phyloP scores from a whole-genome alignment of 768 basidiomycete species.

The Tricholoma hemisulphureum region DNA sequence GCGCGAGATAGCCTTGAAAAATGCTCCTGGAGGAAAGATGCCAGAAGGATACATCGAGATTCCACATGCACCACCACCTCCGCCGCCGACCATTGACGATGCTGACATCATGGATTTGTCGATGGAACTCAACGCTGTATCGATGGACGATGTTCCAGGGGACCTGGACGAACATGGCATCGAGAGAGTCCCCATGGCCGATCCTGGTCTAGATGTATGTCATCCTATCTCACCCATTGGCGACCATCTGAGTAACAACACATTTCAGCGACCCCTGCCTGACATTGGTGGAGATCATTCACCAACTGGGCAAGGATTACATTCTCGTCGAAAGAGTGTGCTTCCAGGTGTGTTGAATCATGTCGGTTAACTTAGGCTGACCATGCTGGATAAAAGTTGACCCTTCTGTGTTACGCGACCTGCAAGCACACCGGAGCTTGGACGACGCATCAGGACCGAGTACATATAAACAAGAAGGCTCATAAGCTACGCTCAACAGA shows the following conservation, averaged over 20 bases:
- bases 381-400: slow-evolving; percentile 55
- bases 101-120: slow-evolving; percentile 84
- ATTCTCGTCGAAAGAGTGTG: slow-evolving; percentile 93
- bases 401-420: slow-evolving; percentile 82
- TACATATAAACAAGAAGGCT: slow-evolving; percentile 18
- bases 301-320: slow-evolving; percentile 60
- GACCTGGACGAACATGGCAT: slow-evolving; percentile 80
- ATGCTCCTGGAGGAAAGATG: slow-evolving; percentile 63
- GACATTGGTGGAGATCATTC: slow-evolving; percentile 64
- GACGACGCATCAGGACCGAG: slow-evolving; percentile 46
- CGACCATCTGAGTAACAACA: slow-evolving; percentile 1
- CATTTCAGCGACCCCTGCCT: slow-evolving; percentile 58
- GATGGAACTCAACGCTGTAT: slow-evolving; percentile 83
- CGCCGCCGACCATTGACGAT: slow-evolving; percentile 76
- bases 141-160: slow-evolving; percentile 69
- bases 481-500: slow-evolving; percentile 3
- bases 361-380: neutral
- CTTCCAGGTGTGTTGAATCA: slow-evolving; percentile 65
- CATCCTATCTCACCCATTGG: slow-evolving; percentile 4
- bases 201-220: slow-evolving; percentile 84
- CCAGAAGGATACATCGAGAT: slow-evolving; percentile 71
- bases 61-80: slow-evolving; percentile 71
- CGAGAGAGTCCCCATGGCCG: slow-evolving; percentile 89
- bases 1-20: slow-evolving; percentile 71
- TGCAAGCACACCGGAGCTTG: slow-evolving; percentile 83